Conservation (phyloP, 2,329 filamentous ascomycete species). For the Corynespora cassiicola region DNA sequence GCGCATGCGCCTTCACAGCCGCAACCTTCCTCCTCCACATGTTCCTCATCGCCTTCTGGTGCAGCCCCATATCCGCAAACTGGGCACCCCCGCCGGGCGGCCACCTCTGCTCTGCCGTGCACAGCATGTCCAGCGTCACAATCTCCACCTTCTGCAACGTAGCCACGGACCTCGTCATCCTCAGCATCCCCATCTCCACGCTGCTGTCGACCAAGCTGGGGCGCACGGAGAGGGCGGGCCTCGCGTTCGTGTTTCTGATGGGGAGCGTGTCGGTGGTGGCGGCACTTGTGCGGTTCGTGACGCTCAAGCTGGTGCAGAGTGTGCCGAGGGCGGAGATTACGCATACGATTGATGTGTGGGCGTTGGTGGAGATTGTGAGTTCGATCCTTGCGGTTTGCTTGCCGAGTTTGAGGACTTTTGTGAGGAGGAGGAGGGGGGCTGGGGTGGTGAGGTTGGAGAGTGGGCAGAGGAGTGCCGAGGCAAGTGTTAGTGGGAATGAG, state of each 20-base stretch:
- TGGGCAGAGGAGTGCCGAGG: neutral
- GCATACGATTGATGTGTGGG: constrained; percentile 42
- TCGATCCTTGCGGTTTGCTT: constrained; percentile 35
- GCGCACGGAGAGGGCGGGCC: constrained; percentile 23
- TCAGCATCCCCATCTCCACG: constrained; percentile 32
- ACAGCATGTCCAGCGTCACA: constrained; percentile 30
- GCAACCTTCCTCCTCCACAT: constrained; percentile 37
- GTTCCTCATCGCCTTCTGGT: constrained; percentile 38
- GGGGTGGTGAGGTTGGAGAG: constrained; percentile 7
- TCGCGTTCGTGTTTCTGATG: constrained; percentile 37
- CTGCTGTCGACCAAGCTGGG: constrained; percentile 23
- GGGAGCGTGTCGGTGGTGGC: constrained; percentile 31
- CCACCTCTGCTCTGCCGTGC: constrained; percentile 31
- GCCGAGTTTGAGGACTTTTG: constrained; percentile 29
- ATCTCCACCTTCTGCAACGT: constrained; percentile 37
- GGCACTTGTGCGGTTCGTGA: constrained; percentile 34
- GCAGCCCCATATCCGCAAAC: constrained; percentile 25
- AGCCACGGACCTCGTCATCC: constrained; percentile 34
- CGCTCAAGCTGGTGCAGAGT: constrained; percentile 28
- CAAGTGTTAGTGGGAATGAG: too few species aligned
- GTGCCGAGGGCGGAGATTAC: constrained; percentile 33
- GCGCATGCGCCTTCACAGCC: constrained; percentile 26
- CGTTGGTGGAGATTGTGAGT: constrained; percentile 37
- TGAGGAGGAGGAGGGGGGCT: constrained; percentile 10
- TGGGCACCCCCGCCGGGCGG: constrained; percentile 25